These are phyloP conservation scores for Taiozyma sp. DNA, from an alignment of 1,139 yeast species.

Conservation along the genomic window DNA sequence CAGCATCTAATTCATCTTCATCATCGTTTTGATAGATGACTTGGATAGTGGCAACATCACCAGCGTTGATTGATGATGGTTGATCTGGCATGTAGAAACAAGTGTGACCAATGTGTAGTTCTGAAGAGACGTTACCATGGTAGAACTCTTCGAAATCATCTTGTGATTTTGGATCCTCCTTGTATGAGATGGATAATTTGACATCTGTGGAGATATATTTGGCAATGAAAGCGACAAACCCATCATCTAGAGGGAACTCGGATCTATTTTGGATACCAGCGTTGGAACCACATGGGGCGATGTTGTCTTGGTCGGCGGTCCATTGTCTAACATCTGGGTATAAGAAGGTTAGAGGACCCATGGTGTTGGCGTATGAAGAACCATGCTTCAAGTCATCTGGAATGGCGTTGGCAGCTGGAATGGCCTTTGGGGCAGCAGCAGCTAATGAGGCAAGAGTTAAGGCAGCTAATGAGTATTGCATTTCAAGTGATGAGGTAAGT, in stretches of 20 bases:
- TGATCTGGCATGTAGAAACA: slow-evolving; percentile 36
- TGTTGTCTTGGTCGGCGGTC: slow-evolving; percentile 35
- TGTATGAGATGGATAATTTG: slow-evolving; percentile 33
- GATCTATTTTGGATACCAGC: slow-evolving; percentile 30
- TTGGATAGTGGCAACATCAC: slow-evolving; percentile 36
- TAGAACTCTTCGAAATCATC: slow-evolving; percentile 35
- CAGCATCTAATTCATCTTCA: slow-evolving; percentile 24
- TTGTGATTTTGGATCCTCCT: slow-evolving; percentile 30
- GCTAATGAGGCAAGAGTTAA: slow-evolving; percentile 16
- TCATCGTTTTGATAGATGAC: slow-evolving; percentile 32
- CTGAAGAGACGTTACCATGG: slow-evolving; percentile 30
- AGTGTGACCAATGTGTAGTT: slow-evolving; percentile 36
- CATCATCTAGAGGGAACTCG: slow-evolving; percentile 37
- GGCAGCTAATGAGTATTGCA: slow-evolving; percentile 10
- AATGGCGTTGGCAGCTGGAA: slow-evolving; percentile 14
- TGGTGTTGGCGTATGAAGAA: slow-evolving; percentile 28
- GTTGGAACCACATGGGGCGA: slow-evolving; percentile 38
- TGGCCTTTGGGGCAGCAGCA: slow-evolving; percentile 18
- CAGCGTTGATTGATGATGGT: slow-evolving; percentile 29
- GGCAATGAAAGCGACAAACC: slow-evolving; percentile 37
- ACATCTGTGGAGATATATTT: slow-evolving; percentile 33
- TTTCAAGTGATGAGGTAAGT: background rate
- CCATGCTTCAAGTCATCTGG: slow-evolving; percentile 20
- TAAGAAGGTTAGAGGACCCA: slow-evolving; percentile 39
- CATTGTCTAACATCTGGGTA: slow-evolving; percentile 37